Percentiles rank a stretch among this genome's conserved stretches.
Evolutionary conservation across 2,329 filamentous ascomycete genomes (phyloP).

Genomic region (Alternaria triticimaculans): DNA sequence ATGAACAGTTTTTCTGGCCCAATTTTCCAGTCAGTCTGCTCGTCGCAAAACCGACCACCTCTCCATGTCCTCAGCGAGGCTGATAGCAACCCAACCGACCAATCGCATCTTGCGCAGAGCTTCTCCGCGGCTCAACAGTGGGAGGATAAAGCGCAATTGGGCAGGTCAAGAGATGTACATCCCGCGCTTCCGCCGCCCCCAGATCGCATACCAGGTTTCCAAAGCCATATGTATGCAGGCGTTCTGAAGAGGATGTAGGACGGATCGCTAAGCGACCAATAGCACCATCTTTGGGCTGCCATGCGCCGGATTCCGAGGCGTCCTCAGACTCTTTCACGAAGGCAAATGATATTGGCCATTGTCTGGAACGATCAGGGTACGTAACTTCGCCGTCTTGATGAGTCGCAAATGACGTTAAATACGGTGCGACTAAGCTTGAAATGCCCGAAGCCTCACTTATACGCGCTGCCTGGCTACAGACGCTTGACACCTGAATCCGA

Average conservation of each 20-base stretch:
- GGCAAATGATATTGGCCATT: constrained; percentile 4
- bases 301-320: neutral
- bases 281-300: neutral
- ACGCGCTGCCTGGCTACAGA: neutral
- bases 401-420: constrained; percentile 1
- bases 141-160: constrained; percentile 3
- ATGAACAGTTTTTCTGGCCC: neutral
- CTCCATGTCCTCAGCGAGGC: neutral
- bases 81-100: neutral
- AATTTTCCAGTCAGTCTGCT: neutral
- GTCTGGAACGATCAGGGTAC: constrained; percentile 3
- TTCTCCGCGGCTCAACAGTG: constrained; percentile 14
- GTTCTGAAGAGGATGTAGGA: constrained; percentile 2
- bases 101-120: neutral
- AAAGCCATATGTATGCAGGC: constrained; percentile 8
- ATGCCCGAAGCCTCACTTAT: constrained; percentile 22
- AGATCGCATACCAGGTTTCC: constrained; percentile 20
- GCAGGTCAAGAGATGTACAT: constrained; percentile 14
- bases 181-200: constrained; percentile 13
- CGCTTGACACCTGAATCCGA: neutral
- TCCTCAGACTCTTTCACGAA: neutral
- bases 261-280: constrained; percentile 16
- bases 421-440: constrained; percentile 11
- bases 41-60: neutral
- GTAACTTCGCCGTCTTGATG: constrained; percentile 10